Conservation (phyloP, 2,329 filamentous ascomycete species). For the Venturia oleaginea region DNA sequence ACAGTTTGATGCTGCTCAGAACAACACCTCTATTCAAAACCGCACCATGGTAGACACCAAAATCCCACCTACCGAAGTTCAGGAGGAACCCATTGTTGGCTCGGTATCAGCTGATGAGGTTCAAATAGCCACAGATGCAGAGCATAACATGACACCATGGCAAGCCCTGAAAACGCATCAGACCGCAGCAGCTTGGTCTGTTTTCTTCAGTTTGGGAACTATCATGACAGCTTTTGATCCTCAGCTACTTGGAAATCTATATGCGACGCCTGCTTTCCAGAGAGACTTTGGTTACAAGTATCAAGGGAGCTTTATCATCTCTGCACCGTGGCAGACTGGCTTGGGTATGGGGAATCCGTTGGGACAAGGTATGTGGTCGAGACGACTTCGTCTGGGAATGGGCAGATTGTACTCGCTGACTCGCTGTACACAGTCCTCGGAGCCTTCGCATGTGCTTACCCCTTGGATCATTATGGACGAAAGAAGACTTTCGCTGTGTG, state of each 20-base stretch:
- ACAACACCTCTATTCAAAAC: too few species aligned
- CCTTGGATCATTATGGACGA: constrained; percentile 39
- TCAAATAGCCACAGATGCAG: constrained; percentile 30
- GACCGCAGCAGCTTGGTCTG: constrained; percentile 74
- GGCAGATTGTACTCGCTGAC: not conserved
- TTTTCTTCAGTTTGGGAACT: constrained; percentile 81
- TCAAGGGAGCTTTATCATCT: constrained; percentile 33
- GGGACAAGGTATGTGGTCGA: constrained; percentile 25
- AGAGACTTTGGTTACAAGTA: constrained; percentile 33
- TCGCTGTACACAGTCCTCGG: constrained; percentile 26
- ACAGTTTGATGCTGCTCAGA: not conserved
- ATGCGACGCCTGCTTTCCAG: constrained; percentile 41
- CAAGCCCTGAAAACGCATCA: constrained; percentile 75
- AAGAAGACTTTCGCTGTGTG: constrained; percentile 38
- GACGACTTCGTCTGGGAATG: not conserved
- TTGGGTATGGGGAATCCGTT: constrained; percentile 39
- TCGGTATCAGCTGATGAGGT: not conserved
- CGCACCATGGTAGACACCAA: not conserved
- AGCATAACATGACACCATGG: constrained; percentile 43
- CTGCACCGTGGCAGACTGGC: constrained; percentile 39
- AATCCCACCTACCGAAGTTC: not conserved
- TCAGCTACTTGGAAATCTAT: constrained; percentile 74
- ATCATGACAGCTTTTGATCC: constrained; percentile 88
- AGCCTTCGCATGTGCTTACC: constrained; percentile 37
- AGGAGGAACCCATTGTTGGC: not conserved